Conservation (phyloP, 805 yeast genomes). For the Saccharomycopsis capsularis region DNA sequence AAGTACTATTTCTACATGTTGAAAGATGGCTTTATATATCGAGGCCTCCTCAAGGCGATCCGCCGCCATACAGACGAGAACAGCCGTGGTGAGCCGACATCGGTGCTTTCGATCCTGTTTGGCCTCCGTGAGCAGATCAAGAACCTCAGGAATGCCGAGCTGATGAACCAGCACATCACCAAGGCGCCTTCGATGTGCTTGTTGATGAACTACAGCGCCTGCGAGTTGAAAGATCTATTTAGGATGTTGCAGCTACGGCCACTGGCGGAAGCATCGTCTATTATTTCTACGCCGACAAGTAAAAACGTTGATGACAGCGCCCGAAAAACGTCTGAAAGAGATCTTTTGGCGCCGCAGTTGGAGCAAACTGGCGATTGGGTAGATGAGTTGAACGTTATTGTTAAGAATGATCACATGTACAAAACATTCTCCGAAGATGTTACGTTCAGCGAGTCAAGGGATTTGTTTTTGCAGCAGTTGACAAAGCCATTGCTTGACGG, state of each 20-base stretch:
- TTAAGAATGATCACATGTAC: slow-evolving; percentile 1
- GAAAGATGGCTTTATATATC: neutral
- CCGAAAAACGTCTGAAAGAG: neutral
- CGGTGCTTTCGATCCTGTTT: neutral
- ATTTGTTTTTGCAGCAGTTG: neutral
- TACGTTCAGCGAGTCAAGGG: slow-evolving; percentile 3
- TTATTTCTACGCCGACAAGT: too few relatives aligned
- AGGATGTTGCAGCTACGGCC: too few relatives aligned
- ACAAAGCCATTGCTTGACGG: too few relatives aligned
- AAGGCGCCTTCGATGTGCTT: neutral
- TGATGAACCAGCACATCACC: neutral
- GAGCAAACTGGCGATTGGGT: too few relatives aligned
- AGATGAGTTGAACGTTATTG: neutral
- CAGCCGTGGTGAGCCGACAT: neutral
- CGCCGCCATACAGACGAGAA: neutral
- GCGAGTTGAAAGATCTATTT: neutral
- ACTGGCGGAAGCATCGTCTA: too few relatives aligned
- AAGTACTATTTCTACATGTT: slow-evolving; percentile 1
- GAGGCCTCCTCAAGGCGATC: neutral
- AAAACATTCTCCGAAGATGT: neutral
- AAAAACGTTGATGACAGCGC: neutral
- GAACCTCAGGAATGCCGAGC: neutral
- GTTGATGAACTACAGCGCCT: neutral
- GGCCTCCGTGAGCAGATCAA: neutral
- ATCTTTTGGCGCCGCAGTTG: too few relatives aligned